Base-by-base conservation (phyloP, 495 filamentous ascomycete genomes). In the Aspergillus saccharolyticus region DNA sequence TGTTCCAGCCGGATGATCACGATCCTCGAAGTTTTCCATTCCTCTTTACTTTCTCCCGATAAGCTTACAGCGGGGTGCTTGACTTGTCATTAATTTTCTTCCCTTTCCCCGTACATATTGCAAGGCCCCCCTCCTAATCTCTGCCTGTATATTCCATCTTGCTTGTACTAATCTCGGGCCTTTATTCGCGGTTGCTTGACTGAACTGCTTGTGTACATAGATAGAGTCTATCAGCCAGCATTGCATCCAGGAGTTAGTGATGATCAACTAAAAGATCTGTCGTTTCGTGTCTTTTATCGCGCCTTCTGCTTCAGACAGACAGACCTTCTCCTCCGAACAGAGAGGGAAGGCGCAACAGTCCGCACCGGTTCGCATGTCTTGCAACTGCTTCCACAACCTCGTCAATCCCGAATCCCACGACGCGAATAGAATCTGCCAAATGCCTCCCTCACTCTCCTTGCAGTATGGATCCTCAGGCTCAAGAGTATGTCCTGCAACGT, bases 1-100 rank as follows among this genome's bases (percentile, higher is more conserved):
- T 53, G 74, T 78, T 48, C 75, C 76, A 45, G 70, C 72, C 47
- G 72, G 67, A 70, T 75, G 71, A 79, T 72, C 51, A 71, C 60
- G 67, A 74, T 52, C n/a, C 19, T 25, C 39, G 25, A 17, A 30
- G 24, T 21, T 30, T 43, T 28, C 9, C 25, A 43, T 19, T 44
- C 49, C 20, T 22, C 22, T 45, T 42, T 47, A 20, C 15, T 45
- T 7, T 24, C 43, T 45, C 16, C 19, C 44, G n/a, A 24, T 33
- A 15, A n/a, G 17, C 47, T 39, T 21, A 39, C 45, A 46, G 18
- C 60, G 42, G 55, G 39, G 50, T 54, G 48, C 54, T 62, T 48
- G 56, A 53, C 39, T 54, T 53, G 42, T 6, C 20, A 42, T 59
- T 42, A 24, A 53, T 60, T 54, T 62, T 44, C n/a, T n/a, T n/a